These are phyloP conservation scores for Lentinula novae-zelandiae DNA, from an alignment of 1,284 basidiomycete genomes.

Conservation along the genomic window DNA sequence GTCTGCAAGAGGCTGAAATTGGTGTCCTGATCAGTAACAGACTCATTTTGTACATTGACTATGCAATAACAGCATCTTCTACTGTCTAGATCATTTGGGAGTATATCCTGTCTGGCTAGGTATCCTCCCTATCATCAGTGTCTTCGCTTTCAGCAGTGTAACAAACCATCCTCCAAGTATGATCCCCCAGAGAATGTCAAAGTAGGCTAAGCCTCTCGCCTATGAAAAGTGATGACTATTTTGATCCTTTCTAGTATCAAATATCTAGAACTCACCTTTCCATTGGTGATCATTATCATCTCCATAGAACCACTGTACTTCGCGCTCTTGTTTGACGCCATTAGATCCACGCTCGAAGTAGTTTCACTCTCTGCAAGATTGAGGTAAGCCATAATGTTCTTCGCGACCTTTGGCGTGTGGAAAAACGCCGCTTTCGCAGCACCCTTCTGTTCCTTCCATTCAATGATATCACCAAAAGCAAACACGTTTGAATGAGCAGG, in stretches of 20 bases:
- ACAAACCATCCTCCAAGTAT: conserved; percentile 36
- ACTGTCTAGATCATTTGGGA: not conserved
- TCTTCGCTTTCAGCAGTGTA: conserved; percentile 25
- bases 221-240: conserved; percentile 20
- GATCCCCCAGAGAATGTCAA: conserved; percentile 48
- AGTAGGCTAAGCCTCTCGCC: conserved; percentile 43
- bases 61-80: too few species aligned
- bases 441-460: conserved; percentile 59
- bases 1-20: too few species aligned
- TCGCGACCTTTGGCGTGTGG: conserved; percentile 40
- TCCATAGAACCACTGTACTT: conserved; percentile 51
- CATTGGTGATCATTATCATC: conserved; percentile 54
- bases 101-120: conserved; percentile 6
- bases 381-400: conserved; percentile 45
- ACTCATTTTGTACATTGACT: too few species aligned
- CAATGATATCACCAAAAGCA: conserved; percentile 56
- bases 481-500: conserved; percentile 45
- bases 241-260: not conserved
- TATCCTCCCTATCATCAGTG: conserved; percentile 18
- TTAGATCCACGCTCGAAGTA: not conserved
- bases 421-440: conserved; percentile 37
- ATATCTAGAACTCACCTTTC: conserved; percentile 38
- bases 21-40: too few species aligned
- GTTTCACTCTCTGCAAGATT: conserved; percentile 5
- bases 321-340: conserved; percentile 24